Evolutionary conservation across 2,329 filamentous ascomycete genomes (phyloP).

Genomic region (Ceratocystis diversiconidia): DNA sequence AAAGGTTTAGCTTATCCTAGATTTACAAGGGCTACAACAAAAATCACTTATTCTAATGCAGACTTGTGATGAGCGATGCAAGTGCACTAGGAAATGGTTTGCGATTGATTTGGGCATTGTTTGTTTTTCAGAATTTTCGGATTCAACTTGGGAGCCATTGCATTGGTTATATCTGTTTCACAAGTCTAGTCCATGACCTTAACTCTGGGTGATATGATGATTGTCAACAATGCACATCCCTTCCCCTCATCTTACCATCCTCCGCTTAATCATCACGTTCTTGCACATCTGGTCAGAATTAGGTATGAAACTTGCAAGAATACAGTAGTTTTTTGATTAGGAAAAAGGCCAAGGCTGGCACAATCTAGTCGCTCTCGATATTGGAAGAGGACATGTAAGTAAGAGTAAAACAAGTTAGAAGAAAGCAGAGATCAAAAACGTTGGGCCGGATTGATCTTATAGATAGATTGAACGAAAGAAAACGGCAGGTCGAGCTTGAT

Average conservation of each 20-base stretch:
- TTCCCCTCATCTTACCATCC: not conserved
- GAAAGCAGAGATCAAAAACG: not conserved
- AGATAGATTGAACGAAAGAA: not conserved
- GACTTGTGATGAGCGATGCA: no score
- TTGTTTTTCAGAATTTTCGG: no score
- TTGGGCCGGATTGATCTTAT: not conserved
- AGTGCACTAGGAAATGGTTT: no score
- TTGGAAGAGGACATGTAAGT: not conserved
- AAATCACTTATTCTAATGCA: no score
- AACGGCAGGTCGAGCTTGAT: not conserved
- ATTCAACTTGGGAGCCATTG: no score
- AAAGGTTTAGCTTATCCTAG: no score
- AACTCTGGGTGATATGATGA: not conserved
- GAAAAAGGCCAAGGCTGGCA: not conserved
- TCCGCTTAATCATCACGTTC: not conserved
- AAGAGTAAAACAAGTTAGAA: not conserved
- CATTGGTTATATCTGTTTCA: no score
- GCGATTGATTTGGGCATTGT: no score
- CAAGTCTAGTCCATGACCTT: no score
- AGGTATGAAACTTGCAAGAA: not conserved
- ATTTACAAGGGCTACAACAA: not conserved
- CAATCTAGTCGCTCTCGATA: not conserved
- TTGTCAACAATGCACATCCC: not conserved
- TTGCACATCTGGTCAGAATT: not conserved
- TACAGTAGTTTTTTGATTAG: not conserved